Conservation (phyloP, 2,329 filamentous ascomycete genomes). For the Trichoderma brevicompactum region DNA sequence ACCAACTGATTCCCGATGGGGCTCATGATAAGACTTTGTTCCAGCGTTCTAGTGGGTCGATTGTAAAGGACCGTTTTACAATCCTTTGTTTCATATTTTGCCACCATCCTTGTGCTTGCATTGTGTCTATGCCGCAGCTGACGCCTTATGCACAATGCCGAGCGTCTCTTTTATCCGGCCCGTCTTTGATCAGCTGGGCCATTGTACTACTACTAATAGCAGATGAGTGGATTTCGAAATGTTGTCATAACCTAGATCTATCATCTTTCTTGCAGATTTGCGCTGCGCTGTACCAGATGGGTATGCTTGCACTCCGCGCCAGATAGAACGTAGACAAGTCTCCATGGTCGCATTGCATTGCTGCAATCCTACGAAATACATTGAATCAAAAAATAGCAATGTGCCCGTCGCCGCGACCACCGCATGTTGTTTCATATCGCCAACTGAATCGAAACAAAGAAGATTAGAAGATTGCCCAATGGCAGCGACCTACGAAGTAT, state of each 20-base stretch:
- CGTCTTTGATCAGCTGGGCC: not conserved
- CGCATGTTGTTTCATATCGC: not conserved
- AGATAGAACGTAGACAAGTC: not conserved
- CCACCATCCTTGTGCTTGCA: not conserved
- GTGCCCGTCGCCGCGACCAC: not conserved
- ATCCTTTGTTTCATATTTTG: not conserved
- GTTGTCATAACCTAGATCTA: not conserved
- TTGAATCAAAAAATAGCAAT: not conserved
- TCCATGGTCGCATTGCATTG: not conserved
- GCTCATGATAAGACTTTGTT: too few species aligned
- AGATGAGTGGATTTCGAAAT: not conserved
- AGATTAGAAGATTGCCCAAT: not conserved
- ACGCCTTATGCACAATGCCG: not conserved
- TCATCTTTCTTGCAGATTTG: not conserved
- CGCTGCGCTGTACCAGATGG: not conserved
- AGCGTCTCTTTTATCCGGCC: not conserved
- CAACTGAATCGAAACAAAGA: not conserved
- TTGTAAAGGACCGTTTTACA: too few species aligned
- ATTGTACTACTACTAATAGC: not conserved
- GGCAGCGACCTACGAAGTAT: too few species aligned
- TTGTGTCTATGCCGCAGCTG: not conserved
- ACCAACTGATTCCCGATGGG: not conserved
- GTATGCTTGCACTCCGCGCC: not conserved
- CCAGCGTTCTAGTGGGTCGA: not conserved
- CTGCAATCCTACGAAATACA: not conserved